A percentile compares a stretch with the other conserved stretches of the same genome.
Conservation (phyloP, 2,329 filamentous ascomycete species). For the Fusarium sp. region DNA sequence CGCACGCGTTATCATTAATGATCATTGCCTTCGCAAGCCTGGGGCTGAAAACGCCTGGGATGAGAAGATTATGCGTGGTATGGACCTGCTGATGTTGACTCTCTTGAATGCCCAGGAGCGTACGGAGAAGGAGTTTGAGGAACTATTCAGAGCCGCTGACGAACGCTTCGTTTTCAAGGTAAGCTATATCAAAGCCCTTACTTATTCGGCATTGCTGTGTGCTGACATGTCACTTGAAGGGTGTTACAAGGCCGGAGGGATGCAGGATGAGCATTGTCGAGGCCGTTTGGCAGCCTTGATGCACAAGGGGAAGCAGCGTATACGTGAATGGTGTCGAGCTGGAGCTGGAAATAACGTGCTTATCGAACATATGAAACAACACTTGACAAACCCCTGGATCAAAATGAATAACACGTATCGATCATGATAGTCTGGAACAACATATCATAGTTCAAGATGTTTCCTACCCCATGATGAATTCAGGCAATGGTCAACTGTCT, state of each 20-base stretch:
- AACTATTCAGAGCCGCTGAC: constrained; percentile 57
- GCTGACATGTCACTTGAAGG: constrained; percentile 37
- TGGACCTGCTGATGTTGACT: constrained; percentile 65
- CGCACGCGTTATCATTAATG: constrained; percentile 59
- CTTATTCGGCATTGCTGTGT: not conserved
- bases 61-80: constrained; percentile 59
- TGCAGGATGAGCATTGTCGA: constrained; percentile 62
- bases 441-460: too few species aligned
- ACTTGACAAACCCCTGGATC: not conserved
- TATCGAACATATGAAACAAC: not conserved
- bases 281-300: constrained; percentile 57
- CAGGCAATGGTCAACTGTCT: too few species aligned
- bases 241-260: constrained; percentile 54
- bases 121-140: constrained; percentile 57
- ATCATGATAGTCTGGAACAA: too few species aligned
- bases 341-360: not conserved
- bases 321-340: not conserved
- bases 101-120: constrained; percentile 64
- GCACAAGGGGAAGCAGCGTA: not conserved
- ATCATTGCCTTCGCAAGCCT: constrained; percentile 57
- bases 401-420: not conserved
- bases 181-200: not conserved
- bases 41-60: constrained; percentile 57
- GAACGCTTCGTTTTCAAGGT: constrained; percentile 58
- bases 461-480: too few species aligned